Base-by-base conservation (phyloP, 495 filamentous ascomycete genomes). In the Trichoderma reesei region DNA sequence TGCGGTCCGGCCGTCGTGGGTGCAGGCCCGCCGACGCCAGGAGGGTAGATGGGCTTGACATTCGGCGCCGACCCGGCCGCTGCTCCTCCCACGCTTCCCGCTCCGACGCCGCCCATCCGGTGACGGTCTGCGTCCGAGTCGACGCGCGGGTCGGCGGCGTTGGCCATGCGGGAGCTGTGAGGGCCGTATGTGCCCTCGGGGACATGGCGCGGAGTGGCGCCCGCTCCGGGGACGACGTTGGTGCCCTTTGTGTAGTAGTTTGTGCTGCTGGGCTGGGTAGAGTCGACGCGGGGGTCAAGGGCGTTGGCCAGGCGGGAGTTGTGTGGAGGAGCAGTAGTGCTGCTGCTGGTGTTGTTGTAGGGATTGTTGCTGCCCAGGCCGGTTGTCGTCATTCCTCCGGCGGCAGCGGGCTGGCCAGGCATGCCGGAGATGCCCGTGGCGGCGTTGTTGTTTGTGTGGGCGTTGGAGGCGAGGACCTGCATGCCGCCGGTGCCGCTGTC, bases 1-100 rank as follows among this genome's bases (percentile, higher is more conserved):
- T 82, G 78, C 26, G 77, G 74, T 4, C 81, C 81, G 16, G 74
- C 70, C 0, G 71, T 80, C 46, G 72, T 72, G 39, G 73, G 66
- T 5, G 68, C 72, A 1, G 68, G 67, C 26, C 72, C 72, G 4
- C 70, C 68, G 0, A 66, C 65, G 3, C 65, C 36, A 61, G 64
- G 69, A 65, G 63, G 67, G 60, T 41, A 68, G 62, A 69, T 68
- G 64, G 64, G 63, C 62, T 64, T 54, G 63, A 70, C 69, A 34
- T 69, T 33, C 51, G 16, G 18, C n/a, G 26, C 48, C 48, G 10
- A 8, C 51, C 51, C 26, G 3, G 51, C 51, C 34, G 8, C 51
- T 2, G 31, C 20, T 31, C 51, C 51, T 11, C 20, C 20, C 4
- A 20, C 51, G 13, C 20, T 26, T 11, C 51, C 51, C 11, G 51